Evolutionary conservation across 192 early-diverging fungal genomes (phyloP), one percentile per base, ranked within the genome.

Genomic region (Coemansia sp.): DNA sequence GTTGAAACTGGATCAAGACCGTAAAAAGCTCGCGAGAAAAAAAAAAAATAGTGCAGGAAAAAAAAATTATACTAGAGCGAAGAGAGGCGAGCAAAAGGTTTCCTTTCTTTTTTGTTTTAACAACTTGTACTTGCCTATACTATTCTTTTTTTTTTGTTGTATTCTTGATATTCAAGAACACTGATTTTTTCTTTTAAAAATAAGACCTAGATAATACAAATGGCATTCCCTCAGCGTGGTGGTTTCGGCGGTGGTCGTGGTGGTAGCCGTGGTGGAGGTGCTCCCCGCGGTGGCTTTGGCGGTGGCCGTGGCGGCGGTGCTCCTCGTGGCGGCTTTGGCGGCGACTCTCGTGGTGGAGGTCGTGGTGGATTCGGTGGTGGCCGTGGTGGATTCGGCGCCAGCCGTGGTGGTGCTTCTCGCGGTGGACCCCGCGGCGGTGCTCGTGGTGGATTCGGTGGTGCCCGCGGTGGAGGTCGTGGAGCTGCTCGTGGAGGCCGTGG

Each of bases 401-500:
- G 85, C 40, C 80, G 84, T 71, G 79, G 77, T 20, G 82, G 86
- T 3, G 8, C 52, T 29, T 55, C 52, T 55, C 72, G 73, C 22
- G 81, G 81, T 40, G 85, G 86, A 12, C 65, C 66, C n/a, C 67
- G 88, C 57, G 90, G 91, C 33, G 89, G 88, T 9, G 68, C 68
- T 13, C 70, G 89, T 49, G 72, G 70, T 5, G 68, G 76, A 16
- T 65, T 57, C 61, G 73, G 80, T 38, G 62, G 73, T 27, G 60
- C 41, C 20, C 66, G 77, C 31, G 72, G 82, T 24, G 61, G 82
- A 16, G 49, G 78, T 13, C 75, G 87, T 40, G 84, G 87, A 12
- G 85, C 86, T 47, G 71, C 71, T 3, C 80, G 79, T 60, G 80
- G 86, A 65, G 86, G 80, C 6, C 76, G 86, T 66, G 88, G 90